A percentile compares a stretch with the other conserved stretches of the same genome.
These are phyloP conservation scores for Colletotrichum euphorbiae DNA, from an alignment of 2,329 filamentous ascomycete genomes.

Conservation along the genomic window DNA sequence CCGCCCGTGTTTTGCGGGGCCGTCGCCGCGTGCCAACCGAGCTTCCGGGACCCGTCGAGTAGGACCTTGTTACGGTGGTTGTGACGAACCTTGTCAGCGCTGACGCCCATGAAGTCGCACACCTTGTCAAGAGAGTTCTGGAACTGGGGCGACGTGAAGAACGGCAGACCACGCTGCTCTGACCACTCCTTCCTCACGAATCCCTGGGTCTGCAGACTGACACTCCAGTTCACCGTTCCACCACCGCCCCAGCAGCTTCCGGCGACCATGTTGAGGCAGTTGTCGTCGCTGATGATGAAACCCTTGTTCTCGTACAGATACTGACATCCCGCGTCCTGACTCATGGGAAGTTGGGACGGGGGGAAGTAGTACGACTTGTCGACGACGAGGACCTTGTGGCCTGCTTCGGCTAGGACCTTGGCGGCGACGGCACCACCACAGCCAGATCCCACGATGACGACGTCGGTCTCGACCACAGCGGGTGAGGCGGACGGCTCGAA, in stretches of 20 bases:
- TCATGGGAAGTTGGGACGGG: conserved; percentile 80
- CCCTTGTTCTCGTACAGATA: conserved; percentile 80
- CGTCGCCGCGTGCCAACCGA: conserved; percentile 76
- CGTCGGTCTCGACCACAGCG: conserved; percentile 77
- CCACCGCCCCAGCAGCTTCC: conserved; percentile 87
- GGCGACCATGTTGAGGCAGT: conserved; percentile 70
- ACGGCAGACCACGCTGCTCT: conserved; percentile 69
- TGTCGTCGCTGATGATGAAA: conserved; percentile 65
- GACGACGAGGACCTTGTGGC: conserved; percentile 80
- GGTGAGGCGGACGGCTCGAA: conserved; percentile 56
- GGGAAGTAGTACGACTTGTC: conserved; percentile 86
- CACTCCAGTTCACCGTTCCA: conserved; percentile 88
- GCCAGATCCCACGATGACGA: conserved; percentile 87
- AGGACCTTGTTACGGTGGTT: conserved; percentile 78
- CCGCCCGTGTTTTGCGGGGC: conserved; percentile 86
- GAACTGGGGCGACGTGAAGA: conserved; percentile 80
- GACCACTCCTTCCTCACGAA: conserved; percentile 88
- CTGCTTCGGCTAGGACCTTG: conserved; percentile 82
- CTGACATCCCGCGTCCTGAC: conserved; percentile 66
- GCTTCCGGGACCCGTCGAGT: conserved; percentile 78
- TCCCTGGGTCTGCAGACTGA: conserved; percentile 73
- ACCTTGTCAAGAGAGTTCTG: conserved; percentile 85
- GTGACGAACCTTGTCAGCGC: conserved; percentile 73
- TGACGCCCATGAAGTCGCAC: conserved; percentile 82
- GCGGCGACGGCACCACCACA: conserved; percentile 87